Base-by-base conservation (phyloP, 2,329 filamentous ascomycete species). In the Alternaria conjuncta region DNA sequence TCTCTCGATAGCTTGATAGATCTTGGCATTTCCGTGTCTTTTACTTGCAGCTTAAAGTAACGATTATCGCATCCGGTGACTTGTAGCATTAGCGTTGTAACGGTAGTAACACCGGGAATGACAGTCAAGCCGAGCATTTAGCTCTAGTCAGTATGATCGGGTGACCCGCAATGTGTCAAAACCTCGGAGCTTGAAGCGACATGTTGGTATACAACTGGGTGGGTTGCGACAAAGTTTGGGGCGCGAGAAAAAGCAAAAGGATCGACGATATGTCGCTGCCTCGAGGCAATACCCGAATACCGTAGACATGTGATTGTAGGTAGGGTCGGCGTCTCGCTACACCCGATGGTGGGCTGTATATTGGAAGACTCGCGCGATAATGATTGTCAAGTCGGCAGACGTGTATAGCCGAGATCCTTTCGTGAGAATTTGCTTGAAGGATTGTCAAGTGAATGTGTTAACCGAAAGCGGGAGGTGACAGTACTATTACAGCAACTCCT, bases 11-110 rank as follows among this genome's bases (percentile, higher is more conserved):
- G n/a, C n/a, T 0, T 21, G 3, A 50, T 20, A 13, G 1, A 15
- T 1, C 0, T 25, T 15, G 45, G 5, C 1, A 0, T 41, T 18
- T 18, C 9, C 0, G 15, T 41, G 0, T 2, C 36, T 18, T 41
- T 18, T 41, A 41, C n/a, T 41, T 41, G 36, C 5, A 18, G 36
- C 3, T 41, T 41, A 0, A 11, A 41, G n/a, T 18, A 41, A 18
- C 2, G 36, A 41, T 1, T 0, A 3, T 41, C 36, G 36, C 36
- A 41, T 41, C 36, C 2, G 36, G 36, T 41, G 36, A 41, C 28
- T 23, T 23, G 18, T 23, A 13, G 9, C 8, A 45, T 45, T 20
- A 45, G 43, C 18, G 43, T 11, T 41, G 36, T 41, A 41, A 41
- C 36, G 36, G 36, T 41, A 41, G 36, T 41, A 41, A 18, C 15